These are phyloP conservation scores for Wickerhamiella hasegawae DNA, from an alignment of 805 yeast genomes.

Conservation along the genomic window DNA sequence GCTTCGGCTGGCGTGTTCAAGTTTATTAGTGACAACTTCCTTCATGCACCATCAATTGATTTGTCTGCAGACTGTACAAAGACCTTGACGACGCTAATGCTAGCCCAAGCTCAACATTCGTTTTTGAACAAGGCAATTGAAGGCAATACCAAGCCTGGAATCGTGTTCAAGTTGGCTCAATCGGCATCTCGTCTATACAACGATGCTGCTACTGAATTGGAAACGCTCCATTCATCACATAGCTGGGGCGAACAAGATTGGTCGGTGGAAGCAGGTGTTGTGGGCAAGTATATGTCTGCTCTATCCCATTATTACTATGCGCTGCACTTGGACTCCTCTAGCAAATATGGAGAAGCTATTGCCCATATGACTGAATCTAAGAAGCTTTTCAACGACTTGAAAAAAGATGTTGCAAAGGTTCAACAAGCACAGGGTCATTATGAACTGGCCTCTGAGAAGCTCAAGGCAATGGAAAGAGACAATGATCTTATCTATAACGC, in stretches of 20 bases:
- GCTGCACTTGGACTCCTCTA: conserved; percentile 33
- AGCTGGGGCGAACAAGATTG: conserved; percentile 30
- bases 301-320: conserved; percentile 48
- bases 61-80: conserved; percentile 50
- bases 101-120: conserved; percentile 82
- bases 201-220: conserved; percentile 31
- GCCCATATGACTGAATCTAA: conserved; percentile 41
- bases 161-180: conserved; percentile 61
- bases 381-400: conserved; percentile 9
- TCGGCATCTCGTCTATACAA: conserved; percentile 42
- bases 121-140: conserved; percentile 47
- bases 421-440: not conserved
- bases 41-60: conserved; percentile 80
- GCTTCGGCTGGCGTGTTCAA: conserved; percentile 66
- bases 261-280: conserved; percentile 39
- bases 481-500: conserved; percentile 86
- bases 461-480: conserved; percentile 44
- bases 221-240: conserved; percentile 15
- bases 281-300: conserved; percentile 39
- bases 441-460: conserved; percentile 3
- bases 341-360: conserved; percentile 62
- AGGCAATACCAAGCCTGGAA: conserved; percentile 36
- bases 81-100: conserved; percentile 46
- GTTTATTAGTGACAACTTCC: conserved; percentile 60
- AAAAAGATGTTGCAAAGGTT: conserved; percentile 19